Evolutionary conservation across 768 basidiomycete species (phyloP).

Genomic region (Dacryopinax spathularia): DNA sequence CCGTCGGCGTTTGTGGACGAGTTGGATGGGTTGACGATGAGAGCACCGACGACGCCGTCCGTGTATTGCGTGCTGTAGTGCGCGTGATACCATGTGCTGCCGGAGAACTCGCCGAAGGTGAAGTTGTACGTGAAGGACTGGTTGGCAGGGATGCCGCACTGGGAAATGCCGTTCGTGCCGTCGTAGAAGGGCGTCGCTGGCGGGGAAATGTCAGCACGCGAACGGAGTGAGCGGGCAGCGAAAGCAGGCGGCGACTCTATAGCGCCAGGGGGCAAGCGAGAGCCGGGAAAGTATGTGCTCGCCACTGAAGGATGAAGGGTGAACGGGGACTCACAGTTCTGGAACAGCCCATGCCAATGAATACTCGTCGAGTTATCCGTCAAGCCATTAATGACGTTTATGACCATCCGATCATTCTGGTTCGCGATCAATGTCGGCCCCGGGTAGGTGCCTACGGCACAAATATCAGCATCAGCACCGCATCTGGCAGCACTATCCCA

Average conservation of each 20-base stretch:
- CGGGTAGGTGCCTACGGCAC: constrained; percentile 20
- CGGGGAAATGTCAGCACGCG: too few species aligned
- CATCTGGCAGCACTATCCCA: background rate
- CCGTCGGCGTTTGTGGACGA: constrained; percentile 17
- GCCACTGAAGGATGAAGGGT: too few species aligned
- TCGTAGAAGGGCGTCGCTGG: constrained; percentile 34
- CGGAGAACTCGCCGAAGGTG: constrained; percentile 31
- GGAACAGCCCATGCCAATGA: constrained; percentile 1
- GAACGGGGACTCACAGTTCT: background rate
- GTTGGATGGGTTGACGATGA: constrained; percentile 33
- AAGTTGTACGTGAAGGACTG: constrained; percentile 32
- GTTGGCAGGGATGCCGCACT: constrained; percentile 42
- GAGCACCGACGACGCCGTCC: constrained; percentile 37
- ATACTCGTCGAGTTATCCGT: constrained; percentile 8
- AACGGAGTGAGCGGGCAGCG: background rate
- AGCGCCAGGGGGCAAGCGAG: too few species aligned
- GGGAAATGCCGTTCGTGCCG: constrained; percentile 33
- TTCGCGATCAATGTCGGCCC: constrained; percentile 30
- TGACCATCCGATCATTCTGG: constrained; percentile 25
- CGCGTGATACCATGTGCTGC: constrained; percentile 37
- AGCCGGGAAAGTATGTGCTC: too few species aligned
- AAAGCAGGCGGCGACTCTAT: too few species aligned
- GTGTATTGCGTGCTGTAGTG: constrained; percentile 27
- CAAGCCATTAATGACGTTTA: constrained; percentile 27
- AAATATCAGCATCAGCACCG: background rate